Evolutionary conservation across 2,329 filamentous ascomycete species (phyloP).

Genomic region (Dothiorella sarmentorum): DNA sequence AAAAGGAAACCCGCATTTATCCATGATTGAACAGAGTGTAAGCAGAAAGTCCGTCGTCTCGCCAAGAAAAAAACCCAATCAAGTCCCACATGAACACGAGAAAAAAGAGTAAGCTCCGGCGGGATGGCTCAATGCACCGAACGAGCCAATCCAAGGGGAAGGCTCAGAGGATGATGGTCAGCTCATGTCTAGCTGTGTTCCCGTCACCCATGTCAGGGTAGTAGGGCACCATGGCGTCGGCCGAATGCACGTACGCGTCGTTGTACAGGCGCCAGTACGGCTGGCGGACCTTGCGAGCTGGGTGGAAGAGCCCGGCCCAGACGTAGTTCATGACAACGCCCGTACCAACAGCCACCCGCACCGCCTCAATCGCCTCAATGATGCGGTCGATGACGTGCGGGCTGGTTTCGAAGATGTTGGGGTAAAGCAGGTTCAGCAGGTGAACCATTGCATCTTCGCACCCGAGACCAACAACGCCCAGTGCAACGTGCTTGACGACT

Average conservation of each 20-base stretch:
- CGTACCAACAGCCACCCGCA: slow-evolving; percentile 87
- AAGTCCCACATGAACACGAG: neutral
- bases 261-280: slow-evolving; percentile 98
- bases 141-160: neutral
- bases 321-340: slow-evolving; percentile 96
- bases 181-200: slow-evolving; percentile 71
- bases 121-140: neutral
- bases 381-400: slow-evolving; percentile 98
- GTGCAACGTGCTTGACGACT: slow-evolving; percentile 95
- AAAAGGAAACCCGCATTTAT: neutral
- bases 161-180: slow-evolving; percentile 74
- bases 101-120: neutral
- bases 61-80: neutral
- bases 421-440: slow-evolving; percentile 90
- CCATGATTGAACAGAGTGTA: neutral
- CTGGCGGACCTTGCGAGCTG: slow-evolving; percentile 85
- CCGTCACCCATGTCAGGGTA: slow-evolving; percentile 86
- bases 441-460: slow-evolving; percentile 99
- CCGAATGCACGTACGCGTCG: slow-evolving; percentile 87
- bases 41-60: neutral
- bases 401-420: slow-evolving; percentile 95
- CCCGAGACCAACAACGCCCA: slow-evolving; percentile 94
- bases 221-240: slow-evolving; percentile 94
- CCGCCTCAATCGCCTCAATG: slow-evolving; percentile 93
- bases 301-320: slow-evolving; percentile 96